These are phyloP conservation scores for Dicorynia guianensis DNA, from an alignment of 306 rosid genomes.

Conservation along the genomic window DNA sequence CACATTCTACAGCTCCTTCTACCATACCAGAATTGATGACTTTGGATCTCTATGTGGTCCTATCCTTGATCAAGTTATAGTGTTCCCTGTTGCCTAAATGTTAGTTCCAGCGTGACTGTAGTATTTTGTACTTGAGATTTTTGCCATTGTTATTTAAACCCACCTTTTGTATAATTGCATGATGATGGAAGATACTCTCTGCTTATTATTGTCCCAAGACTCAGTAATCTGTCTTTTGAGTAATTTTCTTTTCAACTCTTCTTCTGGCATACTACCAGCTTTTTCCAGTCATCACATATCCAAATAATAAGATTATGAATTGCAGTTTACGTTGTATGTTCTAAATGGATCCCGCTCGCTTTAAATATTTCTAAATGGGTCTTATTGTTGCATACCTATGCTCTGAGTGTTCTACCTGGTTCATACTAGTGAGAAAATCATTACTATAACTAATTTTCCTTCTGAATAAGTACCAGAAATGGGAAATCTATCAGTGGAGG, in stretches of 20 bases:
- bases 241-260: background rate
- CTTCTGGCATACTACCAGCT: background rate
- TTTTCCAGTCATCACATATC: background rate
- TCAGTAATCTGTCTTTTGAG: background rate
- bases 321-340: background rate
- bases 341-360: too few relatives aligned
- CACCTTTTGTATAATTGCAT: constrained; percentile 46
- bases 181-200: constrained; percentile 37
- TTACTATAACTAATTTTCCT: too few relatives aligned
- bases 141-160: constrained; percentile 37
- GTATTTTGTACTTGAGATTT: constrained; percentile 39
- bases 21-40: constrained; percentile 83
- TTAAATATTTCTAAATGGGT: too few relatives aligned
- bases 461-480: background rate
- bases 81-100: constrained; percentile 54
- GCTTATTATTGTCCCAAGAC: background rate
- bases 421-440: too few relatives aligned
- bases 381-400: too few relatives aligned
- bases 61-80: constrained; percentile 74
- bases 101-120: too few relatives aligned
- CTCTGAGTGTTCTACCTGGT: too few relatives aligned
- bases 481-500: background rate
- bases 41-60: constrained; percentile 95
- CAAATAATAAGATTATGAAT: background rate
- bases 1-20: constrained; percentile 90